A percentile compares a stretch with the other conserved stretches of the same genome.
Conservation (phyloP, 176 grass and related monocot genomes). For the Melocanna baccifera region DNA sequence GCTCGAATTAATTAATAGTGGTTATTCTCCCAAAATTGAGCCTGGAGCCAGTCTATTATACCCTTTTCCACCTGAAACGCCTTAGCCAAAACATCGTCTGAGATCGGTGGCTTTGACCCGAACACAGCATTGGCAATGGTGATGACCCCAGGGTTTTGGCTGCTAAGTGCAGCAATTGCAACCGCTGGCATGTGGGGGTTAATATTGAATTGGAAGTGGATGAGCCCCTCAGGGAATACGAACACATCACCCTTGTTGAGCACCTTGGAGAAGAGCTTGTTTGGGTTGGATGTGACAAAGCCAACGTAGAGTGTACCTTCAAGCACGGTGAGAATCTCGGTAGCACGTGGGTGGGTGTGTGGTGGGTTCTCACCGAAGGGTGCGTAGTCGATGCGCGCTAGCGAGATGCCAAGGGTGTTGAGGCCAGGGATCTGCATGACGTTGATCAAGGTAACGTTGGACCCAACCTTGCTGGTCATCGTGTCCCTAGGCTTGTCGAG, state of each 20-base stretch:
- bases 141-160: too few species aligned
- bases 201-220: conserved; percentile 25
- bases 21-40: too few species aligned
- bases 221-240: not conserved
- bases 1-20: too few species aligned
- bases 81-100: too few species aligned
- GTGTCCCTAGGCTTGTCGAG: not conserved
- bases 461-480: not conserved
- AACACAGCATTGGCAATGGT: too few species aligned
- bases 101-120: too few species aligned
- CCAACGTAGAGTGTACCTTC: conserved; percentile 14
- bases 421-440: not conserved
- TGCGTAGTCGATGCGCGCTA: not conserved
- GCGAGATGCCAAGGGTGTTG: not conserved
- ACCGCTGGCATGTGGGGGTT: too few species aligned
- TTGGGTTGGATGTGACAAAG: conserved; percentile 16
- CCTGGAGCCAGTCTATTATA: too few species aligned
- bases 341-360: conserved; percentile 15
- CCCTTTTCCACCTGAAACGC: too few species aligned
- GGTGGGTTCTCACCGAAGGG: conserved; percentile 1
- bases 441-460: not conserved
- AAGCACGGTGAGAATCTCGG: conserved; percentile 17
- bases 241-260: conserved; percentile 28
- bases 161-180: too few species aligned
- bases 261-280: too few species aligned